Base-by-base conservation (phyloP, 768 basidiomycete species). In the Podaxis sp. region DNA sequence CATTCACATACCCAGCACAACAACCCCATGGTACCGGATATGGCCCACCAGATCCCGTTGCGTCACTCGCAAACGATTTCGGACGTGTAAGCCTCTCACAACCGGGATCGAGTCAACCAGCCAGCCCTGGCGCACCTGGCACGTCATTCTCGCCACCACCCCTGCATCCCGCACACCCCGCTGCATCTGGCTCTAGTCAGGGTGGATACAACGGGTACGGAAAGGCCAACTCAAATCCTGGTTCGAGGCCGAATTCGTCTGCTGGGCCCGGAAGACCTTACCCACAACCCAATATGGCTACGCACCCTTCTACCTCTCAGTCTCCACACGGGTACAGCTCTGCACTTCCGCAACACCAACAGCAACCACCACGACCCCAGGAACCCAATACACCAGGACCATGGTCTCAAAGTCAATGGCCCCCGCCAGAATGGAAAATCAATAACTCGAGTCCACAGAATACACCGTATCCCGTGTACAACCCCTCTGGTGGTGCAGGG, bases 381-480 rank as follows among this genome's bases (percentile, higher is more conserved):
- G 65, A 63, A 54, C 63, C 69, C 15, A 33, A 57, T 38, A 41
- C 69, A 6, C 58, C 69, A 22, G 66, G 63, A n/a, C 56, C 55
- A 27, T 71, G 68, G 72, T 63, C 71, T 15, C 76, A 74, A 57
- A 58, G 59, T 11, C 75, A 75, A 57, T 80, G 80, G 81, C 79
- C 80, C 27, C 80, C 80, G 63, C 67, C 76, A 22, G 79, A 80
- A 55, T 80, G 80, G 80, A 69, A 74, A 19, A 56, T 72, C 3
- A 63, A 65, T 55, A 53, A 67, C 49, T 60, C 71, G 63, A 52
- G 62, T 61, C 56, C 61, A 40, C 40, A 64, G 15, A 33, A 54
- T 41, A 53, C 60, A 15, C 36, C 66, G 2, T 64, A 70, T 55
- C 61, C 66, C 24, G 63, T 65, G 11, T 68, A 70, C 54, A 61